These are phyloP conservation scores for Trichoderma polysporum DNA, from an alignment of 2,329 filamentous ascomycete species.

Conservation along the genomic window DNA sequence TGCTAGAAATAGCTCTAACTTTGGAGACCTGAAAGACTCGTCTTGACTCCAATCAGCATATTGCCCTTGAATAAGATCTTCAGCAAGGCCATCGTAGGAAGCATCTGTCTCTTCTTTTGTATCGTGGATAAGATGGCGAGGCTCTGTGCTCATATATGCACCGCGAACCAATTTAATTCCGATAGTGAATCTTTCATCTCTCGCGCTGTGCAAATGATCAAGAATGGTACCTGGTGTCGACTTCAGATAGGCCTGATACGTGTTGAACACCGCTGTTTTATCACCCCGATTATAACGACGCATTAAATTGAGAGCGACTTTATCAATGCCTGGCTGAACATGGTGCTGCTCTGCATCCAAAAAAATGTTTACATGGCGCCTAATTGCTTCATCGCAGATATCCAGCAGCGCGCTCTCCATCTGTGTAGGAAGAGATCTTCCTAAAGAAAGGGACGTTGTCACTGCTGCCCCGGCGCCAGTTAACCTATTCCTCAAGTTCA, in stretches of 20 bases:
- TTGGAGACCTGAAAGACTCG: constrained; percentile 38
- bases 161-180: constrained; percentile 58
- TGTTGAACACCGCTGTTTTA: constrained; percentile 44
- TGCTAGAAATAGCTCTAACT: constrained; percentile 50
- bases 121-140: constrained; percentile 50
- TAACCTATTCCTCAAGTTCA: neutral
- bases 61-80: constrained; percentile 44
- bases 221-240: constrained; percentile 43
- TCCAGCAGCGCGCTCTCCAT: constrained; percentile 44
- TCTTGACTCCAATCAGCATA: constrained; percentile 19
- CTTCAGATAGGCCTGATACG: constrained; percentile 59
- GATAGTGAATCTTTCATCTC: constrained; percentile 48
- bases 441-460: constrained; percentile 38
- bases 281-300: constrained; percentile 41
- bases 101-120: constrained; percentile 53
- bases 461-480: constrained; percentile 45
- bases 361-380: constrained; percentile 39
- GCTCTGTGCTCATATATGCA: constrained; percentile 54
- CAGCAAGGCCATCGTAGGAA: constrained; percentile 50
- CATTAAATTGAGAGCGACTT: constrained; percentile 37
- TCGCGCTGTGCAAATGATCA: constrained; percentile 45
- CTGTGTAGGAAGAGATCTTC: constrained; percentile 38
- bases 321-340: constrained; percentile 42
- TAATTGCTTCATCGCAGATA: constrained; percentile 39
- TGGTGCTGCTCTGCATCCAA: constrained; percentile 48